Percentiles rank a stretch among this genome's conserved stretches.
These are phyloP conservation scores for Pseudozyma tsukubaensis DNA, from an alignment of 1,284 basidiomycete genomes.

Conservation along the genomic window DNA sequence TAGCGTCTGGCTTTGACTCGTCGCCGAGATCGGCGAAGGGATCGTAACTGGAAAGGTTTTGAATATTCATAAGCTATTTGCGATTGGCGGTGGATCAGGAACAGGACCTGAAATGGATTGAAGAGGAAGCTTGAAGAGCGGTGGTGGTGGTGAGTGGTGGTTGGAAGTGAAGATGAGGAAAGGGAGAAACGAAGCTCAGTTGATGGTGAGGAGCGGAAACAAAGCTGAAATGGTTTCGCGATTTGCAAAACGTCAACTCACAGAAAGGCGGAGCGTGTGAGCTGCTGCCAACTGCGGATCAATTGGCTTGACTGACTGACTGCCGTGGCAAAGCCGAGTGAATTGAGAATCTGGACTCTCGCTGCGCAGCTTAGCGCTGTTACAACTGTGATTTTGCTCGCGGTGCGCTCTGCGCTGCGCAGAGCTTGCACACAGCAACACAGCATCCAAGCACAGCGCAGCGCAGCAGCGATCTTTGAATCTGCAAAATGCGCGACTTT, in stretches of 20 bases:
- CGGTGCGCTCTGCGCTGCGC: constrained; percentile 6
- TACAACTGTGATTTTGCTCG: not conserved
- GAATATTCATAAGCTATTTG: constrained; percentile 67
- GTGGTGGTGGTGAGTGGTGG: constrained; percentile 11
- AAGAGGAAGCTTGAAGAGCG: not conserved
- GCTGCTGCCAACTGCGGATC: not conserved
- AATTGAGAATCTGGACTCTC: not conserved
- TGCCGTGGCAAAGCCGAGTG: constrained; percentile 6
- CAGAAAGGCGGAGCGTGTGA: constrained; percentile 1
- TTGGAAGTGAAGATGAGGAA: not conserved
- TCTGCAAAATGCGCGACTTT: constrained; percentile 23
- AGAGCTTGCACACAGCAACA: not conserved
- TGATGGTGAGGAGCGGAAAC: not conserved
- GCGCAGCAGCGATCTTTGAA: not conserved
- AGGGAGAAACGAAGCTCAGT: constrained; percentile 5
- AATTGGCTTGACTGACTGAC: not conserved
- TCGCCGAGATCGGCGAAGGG: constrained; percentile 69
- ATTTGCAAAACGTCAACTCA: no score
- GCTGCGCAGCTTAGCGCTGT: constrained; percentile 1
- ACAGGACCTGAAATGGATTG: constrained; percentile 41
- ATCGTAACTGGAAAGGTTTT: constrained; percentile 69
- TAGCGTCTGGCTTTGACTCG: constrained; percentile 52
- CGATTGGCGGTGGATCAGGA: constrained; percentile 50
- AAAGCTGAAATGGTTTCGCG: not conserved
- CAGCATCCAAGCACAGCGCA: no score